These are phyloP conservation scores for Lunularia cruciata DNA, from an alignment of 225 moss, liverwort and hornwort genomes.

Conservation along the genomic window DNA sequence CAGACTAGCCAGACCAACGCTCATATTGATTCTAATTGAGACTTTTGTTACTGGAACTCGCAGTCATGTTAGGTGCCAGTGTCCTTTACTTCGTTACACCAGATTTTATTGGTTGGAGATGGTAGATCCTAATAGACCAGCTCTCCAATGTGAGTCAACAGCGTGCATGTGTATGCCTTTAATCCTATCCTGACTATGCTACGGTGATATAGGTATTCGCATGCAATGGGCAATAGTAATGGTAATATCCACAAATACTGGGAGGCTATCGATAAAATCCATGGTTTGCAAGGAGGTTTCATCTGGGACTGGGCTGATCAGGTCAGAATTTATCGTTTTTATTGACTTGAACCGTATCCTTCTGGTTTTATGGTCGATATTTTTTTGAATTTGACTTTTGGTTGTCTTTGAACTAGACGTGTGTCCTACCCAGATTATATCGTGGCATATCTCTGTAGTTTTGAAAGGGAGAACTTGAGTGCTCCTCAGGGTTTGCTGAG, in stretches of 20 bases:
- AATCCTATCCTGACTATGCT: not conserved
- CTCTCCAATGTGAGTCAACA: too few species aligned
- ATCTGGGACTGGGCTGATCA: constrained; percentile 99
- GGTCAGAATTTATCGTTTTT: constrained; percentile 32
- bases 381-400: not conserved
- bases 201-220: constrained; percentile 69
- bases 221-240: constrained; percentile 99
- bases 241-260: constrained; percentile 90
- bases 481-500: constrained; percentile 72
- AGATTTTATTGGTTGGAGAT: too few species aligned
- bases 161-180: not conserved
- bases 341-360: not conserved
- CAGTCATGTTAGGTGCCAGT: too few species aligned
- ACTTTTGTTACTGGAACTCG: too few species aligned
- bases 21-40: too few species aligned
- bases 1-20: too few species aligned
- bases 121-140: too few species aligned
- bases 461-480: not conserved
- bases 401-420: not conserved
- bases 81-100: too few species aligned
- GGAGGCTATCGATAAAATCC: constrained; percentile 71
- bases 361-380: not conserved
- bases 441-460: not conserved
- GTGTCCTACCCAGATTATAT: too few species aligned
- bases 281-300: constrained; percentile 96